phyloP scores from a whole-genome alignment of 2,329 filamentous ascomycete species.

The Colletotrichum acutatum region DNA sequence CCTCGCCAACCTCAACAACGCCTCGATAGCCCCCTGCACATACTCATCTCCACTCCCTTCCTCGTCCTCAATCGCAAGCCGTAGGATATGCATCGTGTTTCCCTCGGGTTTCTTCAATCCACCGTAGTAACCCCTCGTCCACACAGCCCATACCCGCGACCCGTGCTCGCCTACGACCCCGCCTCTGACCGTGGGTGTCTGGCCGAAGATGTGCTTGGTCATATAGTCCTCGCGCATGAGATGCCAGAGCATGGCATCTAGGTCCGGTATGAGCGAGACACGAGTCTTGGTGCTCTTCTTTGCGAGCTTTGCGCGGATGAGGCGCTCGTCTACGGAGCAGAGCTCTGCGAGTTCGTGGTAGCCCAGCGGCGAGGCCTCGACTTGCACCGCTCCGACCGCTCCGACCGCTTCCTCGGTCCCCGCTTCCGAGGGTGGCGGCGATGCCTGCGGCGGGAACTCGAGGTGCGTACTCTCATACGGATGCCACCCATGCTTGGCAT shows the following conservation, averaged over 20 bases:
- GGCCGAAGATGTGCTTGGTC: constrained; percentile 68
- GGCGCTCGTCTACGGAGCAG: constrained; percentile 71
- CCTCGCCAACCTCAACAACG: constrained; percentile 75
- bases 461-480: constrained; percentile 80
- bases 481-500: constrained; percentile 81
- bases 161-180: constrained; percentile 68
- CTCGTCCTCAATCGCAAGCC: constrained; percentile 73
- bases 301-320: constrained; percentile 66
- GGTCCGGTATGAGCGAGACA: constrained; percentile 76
- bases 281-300: constrained; percentile 54
- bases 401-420: constrained; percentile 33
- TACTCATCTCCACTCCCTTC: constrained; percentile 51
- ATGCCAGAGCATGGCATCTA: constrained; percentile 79
- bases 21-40: constrained; percentile 65
- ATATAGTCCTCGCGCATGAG: constrained; percentile 85
- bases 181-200: constrained; percentile 72
- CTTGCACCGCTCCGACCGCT: neutral
- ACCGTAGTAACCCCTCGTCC: constrained; percentile 74
- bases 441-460: constrained; percentile 60
- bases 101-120: constrained; percentile 62
- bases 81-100: constrained; percentile 77
- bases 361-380: constrained; percentile 58
- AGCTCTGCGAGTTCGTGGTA: constrained; percentile 70
- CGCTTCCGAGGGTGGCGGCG: neutral
- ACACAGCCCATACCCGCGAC: constrained; percentile 78